These are phyloP conservation scores for Dendrothele bispora DNA, from an alignment of 768 basidiomycete species.

Conservation along the genomic window DNA sequence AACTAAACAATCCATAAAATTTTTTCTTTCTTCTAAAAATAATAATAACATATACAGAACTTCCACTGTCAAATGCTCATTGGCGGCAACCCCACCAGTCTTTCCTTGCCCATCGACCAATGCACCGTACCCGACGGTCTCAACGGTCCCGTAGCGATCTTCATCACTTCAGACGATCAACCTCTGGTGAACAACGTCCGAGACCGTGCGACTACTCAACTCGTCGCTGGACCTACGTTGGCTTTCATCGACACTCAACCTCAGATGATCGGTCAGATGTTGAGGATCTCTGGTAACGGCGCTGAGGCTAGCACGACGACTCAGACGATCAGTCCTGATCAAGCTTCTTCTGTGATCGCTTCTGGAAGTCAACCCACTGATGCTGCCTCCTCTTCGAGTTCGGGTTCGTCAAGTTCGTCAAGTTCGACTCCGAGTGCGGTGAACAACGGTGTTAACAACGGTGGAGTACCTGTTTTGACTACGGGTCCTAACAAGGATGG, in stretches of 20 bases:
- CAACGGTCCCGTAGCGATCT: conserved; percentile 76
- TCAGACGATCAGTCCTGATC: conserved; percentile 30
- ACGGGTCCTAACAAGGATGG: conserved; percentile 44
- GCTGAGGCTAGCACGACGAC: conserved; percentile 22
- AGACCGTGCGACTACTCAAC: conserved; percentile 49
- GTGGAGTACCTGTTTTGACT: conserved; percentile 37
- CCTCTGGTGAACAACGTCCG: conserved; percentile 63
- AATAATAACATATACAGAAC: conserved; percentile 29
- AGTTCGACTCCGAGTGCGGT: conserved; percentile 18
- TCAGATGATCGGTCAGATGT: conserved; percentile 50
- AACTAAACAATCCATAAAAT: conserved; percentile 5
- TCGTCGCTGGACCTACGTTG: conserved; percentile 73
- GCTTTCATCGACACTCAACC: conserved; percentile 63
- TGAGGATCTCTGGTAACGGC: conserved; percentile 28
- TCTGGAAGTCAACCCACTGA: too few relatives aligned
- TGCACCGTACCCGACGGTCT: conserved; percentile 68
- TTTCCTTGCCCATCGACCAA: conserved; percentile 55
- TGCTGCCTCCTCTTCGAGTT: too few relatives aligned
- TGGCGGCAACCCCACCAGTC: conserved; percentile 55
- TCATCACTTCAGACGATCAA: conserved; percentile 60
- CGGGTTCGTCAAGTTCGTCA: too few relatives aligned
- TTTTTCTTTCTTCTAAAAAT: neutral
- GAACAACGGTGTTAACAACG: conserved; percentile 18
- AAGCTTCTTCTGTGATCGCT: conserved; percentile 37
- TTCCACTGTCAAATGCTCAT: conserved; percentile 77